Percentiles rank a stretch among this genome's conserved stretches.
Conservation (phyloP, 140 eudicot genomes). For the Anethum foeniculum region DNA sequence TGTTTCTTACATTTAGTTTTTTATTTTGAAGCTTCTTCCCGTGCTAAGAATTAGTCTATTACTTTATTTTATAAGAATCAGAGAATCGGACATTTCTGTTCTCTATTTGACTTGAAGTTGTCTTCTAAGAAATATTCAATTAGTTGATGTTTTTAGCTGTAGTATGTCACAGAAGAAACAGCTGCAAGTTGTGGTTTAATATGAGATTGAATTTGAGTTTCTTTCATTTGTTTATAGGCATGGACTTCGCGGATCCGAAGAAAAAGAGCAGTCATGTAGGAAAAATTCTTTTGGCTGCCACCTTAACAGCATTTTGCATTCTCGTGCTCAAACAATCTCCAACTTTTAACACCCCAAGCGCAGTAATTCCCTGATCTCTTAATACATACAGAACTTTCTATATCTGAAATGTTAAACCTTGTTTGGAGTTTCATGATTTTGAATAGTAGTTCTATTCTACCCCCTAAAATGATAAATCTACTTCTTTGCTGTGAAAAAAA, state of each 20-base stretch:
- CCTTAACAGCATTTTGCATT: conserved; percentile 62
- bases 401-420: background rate
- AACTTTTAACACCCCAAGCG: conserved; percentile 54
- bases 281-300: conserved; percentile 57
- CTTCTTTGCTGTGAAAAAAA: background rate
- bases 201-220: background rate
- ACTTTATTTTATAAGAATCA: background rate
- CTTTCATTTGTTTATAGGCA: conserved; percentile 37
- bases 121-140: background rate
- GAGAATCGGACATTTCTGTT: background rate
- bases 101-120: background rate
- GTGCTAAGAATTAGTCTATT: background rate
- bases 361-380: conserved; percentile 26
- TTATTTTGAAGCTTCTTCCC: background rate
- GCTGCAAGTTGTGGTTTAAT: conserved; percentile 2
- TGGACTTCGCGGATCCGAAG: conserved; percentile 86
- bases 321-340: conserved; percentile 63
- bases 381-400: background rate
- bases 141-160: background rate
- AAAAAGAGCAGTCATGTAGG: conserved; percentile 57
- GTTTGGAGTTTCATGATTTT: background rate
- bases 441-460: background rate
- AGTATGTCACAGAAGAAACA: background rate
- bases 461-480: background rate
- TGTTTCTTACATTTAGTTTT: conserved; percentile 1